Evolutionary conservation across 345 rosid genomes (phyloP).

Genomic region (Excoecaria agallocha): DNA sequence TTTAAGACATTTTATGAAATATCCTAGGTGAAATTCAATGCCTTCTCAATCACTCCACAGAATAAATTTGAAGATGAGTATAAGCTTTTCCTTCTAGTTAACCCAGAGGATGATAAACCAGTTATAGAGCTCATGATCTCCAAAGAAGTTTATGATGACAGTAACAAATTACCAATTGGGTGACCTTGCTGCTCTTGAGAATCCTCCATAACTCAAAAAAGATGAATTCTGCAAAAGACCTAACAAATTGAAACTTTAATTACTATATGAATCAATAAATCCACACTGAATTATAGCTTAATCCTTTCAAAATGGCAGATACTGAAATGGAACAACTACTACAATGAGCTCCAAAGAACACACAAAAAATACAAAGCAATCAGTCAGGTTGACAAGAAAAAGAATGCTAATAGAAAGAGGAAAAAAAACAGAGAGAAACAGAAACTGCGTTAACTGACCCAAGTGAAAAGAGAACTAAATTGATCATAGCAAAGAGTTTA

Average conservation of each 20-base stretch:
- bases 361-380: not conserved
- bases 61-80: conserved; percentile 77
- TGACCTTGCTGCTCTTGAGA: too few relatives aligned
- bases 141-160: too few relatives aligned
- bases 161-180: too few relatives aligned
- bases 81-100: conserved; percentile 77
- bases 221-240: too few relatives aligned
- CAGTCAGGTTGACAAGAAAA: not conserved
- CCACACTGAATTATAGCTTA: too few relatives aligned
- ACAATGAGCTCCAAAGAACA: too few relatives aligned
- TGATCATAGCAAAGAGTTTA: not conserved
- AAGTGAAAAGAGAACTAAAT: not conserved
- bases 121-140: too few relatives aligned
- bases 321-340: too few relatives aligned
- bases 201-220: too few relatives aligned
- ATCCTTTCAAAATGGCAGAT: too few relatives aligned
- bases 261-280: too few relatives aligned
- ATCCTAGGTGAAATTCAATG: conserved; percentile 8
- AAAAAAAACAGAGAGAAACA: not conserved
- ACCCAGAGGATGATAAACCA: conserved; percentile 96
- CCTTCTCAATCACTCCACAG: conserved; percentile 40
- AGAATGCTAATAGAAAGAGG: not conserved
- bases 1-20: not conserved
- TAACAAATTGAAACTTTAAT: too few relatives aligned
- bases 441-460: not conserved